Base-by-base conservation (phyloP, 2,329 filamentous ascomycete genomes). In the Curvularia lunata region DNA sequence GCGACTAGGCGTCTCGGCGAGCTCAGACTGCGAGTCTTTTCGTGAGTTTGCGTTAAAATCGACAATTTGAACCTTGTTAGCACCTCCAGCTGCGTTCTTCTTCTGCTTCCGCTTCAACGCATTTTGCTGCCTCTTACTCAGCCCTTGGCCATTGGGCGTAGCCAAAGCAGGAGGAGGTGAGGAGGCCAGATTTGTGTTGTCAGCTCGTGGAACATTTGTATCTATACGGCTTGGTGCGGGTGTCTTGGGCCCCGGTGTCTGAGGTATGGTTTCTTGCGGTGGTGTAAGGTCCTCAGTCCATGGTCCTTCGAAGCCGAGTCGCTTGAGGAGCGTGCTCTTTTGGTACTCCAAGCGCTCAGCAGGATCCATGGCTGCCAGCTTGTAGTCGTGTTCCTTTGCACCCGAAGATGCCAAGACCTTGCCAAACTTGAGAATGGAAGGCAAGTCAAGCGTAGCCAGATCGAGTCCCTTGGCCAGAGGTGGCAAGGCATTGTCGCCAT, bases 61-160 rank as follows among this genome's bases (percentile, higher is more conserved):
- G 45, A 97, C 92, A 47, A 97, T 90, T 0, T 91, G 88, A 52
- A 91, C 89, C 75, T 97, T 98, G 64, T 90, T 94, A 56, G 93
- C 91, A 51, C 94, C 91, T 70, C 92, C 89, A 75, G 95, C 92
- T 3, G 92, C 88, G 67, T 96, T 91, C 68, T 90, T 87, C 78
- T 98, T 99, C 42, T 92, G 88, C 75, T 98, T 97, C 42, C 95
- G 87, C 77, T 98, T 98, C 9, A 99, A 80, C 51, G 95, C 91
- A 71, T 99, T 99, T 19, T 97, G 85, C 71, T 99, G 95, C 41
- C 95, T 87, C 59, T 95, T 94, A 79, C 95, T 98, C 50, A 99
- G 82, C 4, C 85, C 61, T 19, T 71, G 66, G 48, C 71, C 72
- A 37, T 70, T 73, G 48, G 82, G 81, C 13, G 81, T 77, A 49